A percentile compares a stretch with the other conserved stretches of the same genome.
These are phyloP conservation scores for Petunia secreta DNA, from an alignment of 257 asterid genomes.

Conservation along the genomic window DNA sequence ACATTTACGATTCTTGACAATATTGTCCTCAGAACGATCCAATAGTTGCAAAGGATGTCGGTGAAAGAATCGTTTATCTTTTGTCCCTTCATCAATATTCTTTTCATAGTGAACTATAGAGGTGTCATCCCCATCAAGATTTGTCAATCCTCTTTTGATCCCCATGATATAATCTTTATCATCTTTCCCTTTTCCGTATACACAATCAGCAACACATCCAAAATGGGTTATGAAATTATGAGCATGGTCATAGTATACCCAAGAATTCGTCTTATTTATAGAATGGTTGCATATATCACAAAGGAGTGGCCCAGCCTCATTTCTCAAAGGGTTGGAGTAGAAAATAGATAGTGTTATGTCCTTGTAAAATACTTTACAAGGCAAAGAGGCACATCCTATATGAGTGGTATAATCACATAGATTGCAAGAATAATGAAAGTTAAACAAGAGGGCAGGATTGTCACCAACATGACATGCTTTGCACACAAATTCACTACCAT, in stretches of 20 bases:
- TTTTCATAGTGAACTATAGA: conserved; percentile 13
- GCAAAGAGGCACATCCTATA: conserved; percentile 7
- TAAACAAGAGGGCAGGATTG: conserved; percentile 19
- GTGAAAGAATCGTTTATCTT: neutral
- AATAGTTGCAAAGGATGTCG: conserved; percentile 12
- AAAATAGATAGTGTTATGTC: neutral
- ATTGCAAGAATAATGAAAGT: neutral
- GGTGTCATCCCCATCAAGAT: conserved; percentile 11
- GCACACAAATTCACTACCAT: neutral
- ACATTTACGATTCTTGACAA: neutral
- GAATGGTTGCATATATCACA: conserved; percentile 18
- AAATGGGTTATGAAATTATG: conserved; percentile 13
- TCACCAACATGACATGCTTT: conserved; percentile 10
- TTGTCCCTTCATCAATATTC: neutral
- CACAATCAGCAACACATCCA: conserved; percentile 1
- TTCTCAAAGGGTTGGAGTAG: conserved; percentile 11
- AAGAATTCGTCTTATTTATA: neutral
- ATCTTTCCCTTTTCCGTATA: neutral
- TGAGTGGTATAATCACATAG: conserved; percentile 3
- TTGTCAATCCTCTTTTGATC: neutral
- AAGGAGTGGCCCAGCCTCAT: conserved; percentile 21
- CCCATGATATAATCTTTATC: conserved; percentile 3
- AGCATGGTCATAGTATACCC: neutral
- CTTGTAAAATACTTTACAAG: conserved; percentile 4
- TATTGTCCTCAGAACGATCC: conserved; percentile 1